Evolutionary conservation across 768 basidiomycete species (phyloP).

Genomic region (Mycena alexandri): DNA sequence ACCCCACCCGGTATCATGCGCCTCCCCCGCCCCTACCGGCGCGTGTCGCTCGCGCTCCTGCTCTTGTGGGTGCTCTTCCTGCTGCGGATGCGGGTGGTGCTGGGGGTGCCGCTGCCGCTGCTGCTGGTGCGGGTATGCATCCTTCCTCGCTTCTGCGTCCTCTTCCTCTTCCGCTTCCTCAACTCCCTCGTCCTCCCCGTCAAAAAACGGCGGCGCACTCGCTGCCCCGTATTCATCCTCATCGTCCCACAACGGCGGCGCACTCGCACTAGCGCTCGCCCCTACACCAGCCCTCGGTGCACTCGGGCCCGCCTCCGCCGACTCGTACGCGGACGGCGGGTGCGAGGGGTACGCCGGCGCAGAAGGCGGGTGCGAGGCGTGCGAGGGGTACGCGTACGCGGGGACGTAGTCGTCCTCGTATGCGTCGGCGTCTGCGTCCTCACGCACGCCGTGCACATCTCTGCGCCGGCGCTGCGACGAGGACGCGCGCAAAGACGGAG

Average conservation of each 20-base stretch:
- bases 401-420: too few relatives aligned
- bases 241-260: conserved; percentile 20
- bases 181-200: neutral
- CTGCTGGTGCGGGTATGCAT: too few relatives aligned
- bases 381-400: neutral
- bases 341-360: conserved; percentile 10
- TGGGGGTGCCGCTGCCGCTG: too few relatives aligned
- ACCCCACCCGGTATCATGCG: conserved; percentile 33
- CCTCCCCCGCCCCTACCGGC: conserved; percentile 19
- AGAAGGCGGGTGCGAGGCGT: neutral
- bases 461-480: too few relatives aligned
- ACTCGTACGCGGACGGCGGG: conserved; percentile 3
- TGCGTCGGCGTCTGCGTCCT: too few relatives aligned
- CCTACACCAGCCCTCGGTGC: neutral
- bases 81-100: too few relatives aligned
- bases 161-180: neutral
- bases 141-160: neutral
- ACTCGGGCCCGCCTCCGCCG: conserved; percentile 31
- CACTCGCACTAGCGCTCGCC: neutral
- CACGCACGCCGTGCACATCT: too few relatives aligned
- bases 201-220: conserved; percentile 3
- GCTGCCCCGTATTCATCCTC: neutral
- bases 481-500: too few relatives aligned
- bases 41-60: neutral
- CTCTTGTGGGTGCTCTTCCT: too few relatives aligned